A percentile compares a stretch with the other conserved stretches of the same genome.
Evolutionary conservation across 306 rosid species (phyloP).

Genomic region (Hylodesmum podocarpum): DNA sequence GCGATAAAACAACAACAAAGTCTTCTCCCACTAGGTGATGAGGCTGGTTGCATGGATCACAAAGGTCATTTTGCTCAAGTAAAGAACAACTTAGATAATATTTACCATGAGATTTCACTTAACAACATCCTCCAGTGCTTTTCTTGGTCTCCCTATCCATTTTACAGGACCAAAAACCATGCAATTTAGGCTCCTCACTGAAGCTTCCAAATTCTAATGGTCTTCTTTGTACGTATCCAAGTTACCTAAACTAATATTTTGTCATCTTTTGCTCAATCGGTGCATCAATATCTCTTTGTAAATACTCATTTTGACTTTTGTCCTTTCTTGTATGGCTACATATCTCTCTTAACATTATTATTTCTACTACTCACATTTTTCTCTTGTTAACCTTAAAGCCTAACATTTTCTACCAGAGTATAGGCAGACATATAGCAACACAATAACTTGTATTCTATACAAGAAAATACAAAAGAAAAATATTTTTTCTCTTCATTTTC

Average conservation of each 20-base stretch:
- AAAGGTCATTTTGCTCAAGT: neutral
- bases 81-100: neutral
- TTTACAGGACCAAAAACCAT: neutral
- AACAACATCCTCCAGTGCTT: neutral
- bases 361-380: neutral
- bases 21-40: neutral
- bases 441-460: neutral
- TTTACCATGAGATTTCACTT: neutral
- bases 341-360: neutral
- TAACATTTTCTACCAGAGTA: neutral
- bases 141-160: neutral
- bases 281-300: neutral
- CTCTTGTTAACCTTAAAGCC: neutral
- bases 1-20: neutral
- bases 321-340: neutral
- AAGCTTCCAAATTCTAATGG: neutral
- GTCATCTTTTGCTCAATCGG: neutral
- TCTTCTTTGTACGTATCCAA: neutral
- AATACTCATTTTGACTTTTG: neutral
- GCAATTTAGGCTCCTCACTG: neutral
- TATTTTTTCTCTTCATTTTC: neutral
- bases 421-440: neutral
- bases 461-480: neutral
- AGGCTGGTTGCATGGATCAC: neutral
- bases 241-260: neutral